Base-by-base conservation (phyloP, 2,329 filamentous ascomycete species). In the Huntiella bhutanensis region DNA sequence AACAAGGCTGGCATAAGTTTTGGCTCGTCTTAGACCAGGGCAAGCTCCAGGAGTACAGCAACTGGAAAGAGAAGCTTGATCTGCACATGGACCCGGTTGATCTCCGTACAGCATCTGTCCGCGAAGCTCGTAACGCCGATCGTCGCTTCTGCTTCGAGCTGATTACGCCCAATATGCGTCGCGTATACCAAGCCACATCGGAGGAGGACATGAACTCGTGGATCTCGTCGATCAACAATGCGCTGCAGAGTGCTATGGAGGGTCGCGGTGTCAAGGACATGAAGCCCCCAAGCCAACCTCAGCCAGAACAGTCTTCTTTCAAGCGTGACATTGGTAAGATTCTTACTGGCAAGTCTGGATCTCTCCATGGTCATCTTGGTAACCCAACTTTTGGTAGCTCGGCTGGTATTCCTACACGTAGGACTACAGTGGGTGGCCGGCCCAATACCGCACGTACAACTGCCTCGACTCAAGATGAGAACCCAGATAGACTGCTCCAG, bases 1-100 rank as follows among this genome's bases (percentile, higher is more conserved):
- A 96, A 60, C 86, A 93, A 62, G 87, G 85, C 43, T 98, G 91
- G 91, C 91, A 98, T 62, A 98, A 98, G 83, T 98, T 96, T 63
- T 98, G 91, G 91, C 92, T 98, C 52, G 91, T 98, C 2, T 70
- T 98, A 39, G 92, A 96, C 59, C 87, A 94, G 61, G 91, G 91
- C 17, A 94, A 91, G 59, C 70, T 98, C 12, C 95, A 88, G 1
- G 91, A 98, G 58, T 98, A 98, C 62, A 94, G 87, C 59, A 96
- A 98, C 60, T 98, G 91, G 91, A 98, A 98, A 63, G 85, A 98
- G 59, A 88, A 77, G 59, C 73, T 98, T 17, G 91, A 98, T 61
- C 68, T 96, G 19, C 92, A 98, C 59, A 96, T 94, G 77, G 91
- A 96, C 2, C 91, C 91, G 0, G 96, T 98, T 53, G 92, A 98